Evolutionary conservation across 345 rosid genomes (phyloP).

Genomic region (Cardiospermum halicacabum): DNA sequence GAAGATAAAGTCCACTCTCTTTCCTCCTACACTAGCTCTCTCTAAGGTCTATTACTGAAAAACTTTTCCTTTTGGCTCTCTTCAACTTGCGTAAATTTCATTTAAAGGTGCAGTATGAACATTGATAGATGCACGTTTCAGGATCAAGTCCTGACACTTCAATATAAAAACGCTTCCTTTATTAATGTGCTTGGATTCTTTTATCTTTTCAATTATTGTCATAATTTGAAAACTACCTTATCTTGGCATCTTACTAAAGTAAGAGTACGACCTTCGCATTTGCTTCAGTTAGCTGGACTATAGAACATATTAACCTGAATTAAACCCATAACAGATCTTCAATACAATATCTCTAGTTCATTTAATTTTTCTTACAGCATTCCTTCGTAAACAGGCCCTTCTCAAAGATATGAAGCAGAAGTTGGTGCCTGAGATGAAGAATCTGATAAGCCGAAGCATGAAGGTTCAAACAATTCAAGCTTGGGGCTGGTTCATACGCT

Average conservation of each 20-base stretch:
- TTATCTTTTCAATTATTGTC: not conserved
- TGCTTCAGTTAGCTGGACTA: not conserved
- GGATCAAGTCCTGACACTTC: not conserved
- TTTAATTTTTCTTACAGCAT: not conserved
- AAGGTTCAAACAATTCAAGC: constrained; percentile 49
- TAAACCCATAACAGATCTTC: not conserved
- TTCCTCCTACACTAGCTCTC: constrained; percentile 42
- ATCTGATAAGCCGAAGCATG: constrained; percentile 38
- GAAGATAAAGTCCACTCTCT: constrained; percentile 33
- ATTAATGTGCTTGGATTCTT: not conserved
- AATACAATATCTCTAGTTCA: not conserved
- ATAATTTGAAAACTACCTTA: not conserved
- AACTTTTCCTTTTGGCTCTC: not conserved
- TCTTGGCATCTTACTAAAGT: not conserved
- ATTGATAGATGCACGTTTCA: not conserved
- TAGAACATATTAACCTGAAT: not conserved
- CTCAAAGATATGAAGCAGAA: constrained; percentile 34
- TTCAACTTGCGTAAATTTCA: not conserved
- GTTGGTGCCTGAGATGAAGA: constrained; percentile 38
- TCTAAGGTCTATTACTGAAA: constrained; percentile 33
- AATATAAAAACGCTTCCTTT: not conserved
- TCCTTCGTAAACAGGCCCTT: constrained; percentile 29
- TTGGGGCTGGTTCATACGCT: constrained; percentile 56
- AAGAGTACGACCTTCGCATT: not conserved
- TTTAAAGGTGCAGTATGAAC: not conserved